Conservation (phyloP, 2,329 filamentous ascomycete species). For the Trichoderma sp. region DNA sequence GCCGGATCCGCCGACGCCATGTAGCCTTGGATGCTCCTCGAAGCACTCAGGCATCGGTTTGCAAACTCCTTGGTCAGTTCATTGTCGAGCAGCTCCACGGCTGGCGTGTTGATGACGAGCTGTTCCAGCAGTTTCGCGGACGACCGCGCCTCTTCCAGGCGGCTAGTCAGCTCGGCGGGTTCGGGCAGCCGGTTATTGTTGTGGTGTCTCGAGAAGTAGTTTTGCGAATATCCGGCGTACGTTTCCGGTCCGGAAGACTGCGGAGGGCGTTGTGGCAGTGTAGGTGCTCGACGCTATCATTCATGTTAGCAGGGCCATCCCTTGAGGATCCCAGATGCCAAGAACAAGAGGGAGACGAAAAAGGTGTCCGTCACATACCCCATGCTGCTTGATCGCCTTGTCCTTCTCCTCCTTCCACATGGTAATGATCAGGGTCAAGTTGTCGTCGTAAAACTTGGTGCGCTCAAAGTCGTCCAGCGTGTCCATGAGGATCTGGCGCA, state of each 20-base stretch:
- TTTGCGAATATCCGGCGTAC: constrained; percentile 44
- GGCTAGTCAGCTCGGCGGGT: constrained; percentile 72
- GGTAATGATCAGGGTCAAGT: constrained; percentile 64
- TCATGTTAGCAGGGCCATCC: not conserved
- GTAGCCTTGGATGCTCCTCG: constrained; percentile 78
- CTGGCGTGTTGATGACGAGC: constrained; percentile 80
- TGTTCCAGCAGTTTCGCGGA: constrained; percentile 91
- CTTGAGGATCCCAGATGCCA: not conserved
- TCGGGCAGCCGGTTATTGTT: constrained; percentile 55
- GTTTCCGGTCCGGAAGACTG: constrained; percentile 17
- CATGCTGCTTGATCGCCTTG: constrained; percentile 52
- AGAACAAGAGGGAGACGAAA: not conserved
- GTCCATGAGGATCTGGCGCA: constrained; percentile 83
- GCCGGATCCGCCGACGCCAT: constrained; percentile 74
- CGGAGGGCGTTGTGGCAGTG: constrained; percentile 21
- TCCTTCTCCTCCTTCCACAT: constrained; percentile 93
- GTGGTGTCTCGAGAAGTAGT: constrained; percentile 56
- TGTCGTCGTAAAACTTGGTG: constrained; percentile 70
- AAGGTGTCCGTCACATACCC: constrained; percentile 38
- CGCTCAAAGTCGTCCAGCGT: constrained; percentile 75
- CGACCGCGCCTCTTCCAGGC: constrained; percentile 85
- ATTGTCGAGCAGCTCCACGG: constrained; percentile 70
- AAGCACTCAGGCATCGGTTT: constrained; percentile 77
- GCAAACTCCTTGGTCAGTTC: constrained; percentile 93
- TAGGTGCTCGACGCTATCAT: constrained; percentile 24